Evolutionary conservation across 192 early-diverging fungal genomes (phyloP), one percentile per base, ranked within the genome.

Genomic region (Ambispora gerdemannii): DNA sequence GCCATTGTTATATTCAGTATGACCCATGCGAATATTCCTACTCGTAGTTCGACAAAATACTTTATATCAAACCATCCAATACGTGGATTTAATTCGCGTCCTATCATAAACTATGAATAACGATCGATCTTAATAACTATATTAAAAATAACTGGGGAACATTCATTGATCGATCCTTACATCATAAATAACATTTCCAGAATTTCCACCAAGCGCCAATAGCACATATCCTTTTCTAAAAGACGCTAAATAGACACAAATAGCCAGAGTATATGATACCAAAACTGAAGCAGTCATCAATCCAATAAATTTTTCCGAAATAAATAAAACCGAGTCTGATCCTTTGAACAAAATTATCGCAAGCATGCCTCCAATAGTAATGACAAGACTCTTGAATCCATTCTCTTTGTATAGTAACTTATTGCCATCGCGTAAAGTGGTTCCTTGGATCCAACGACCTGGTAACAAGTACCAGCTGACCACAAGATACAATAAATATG

Each of bases 1-100:
- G 90, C 89, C 77, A 91, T 88, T 43, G 86, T 82, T 24, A 85
- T 74, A 78, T 98, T 92, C 30, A 95, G 75, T 25, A 94, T 50
- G 6, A 88, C 72, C 96, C 95, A 98, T 56, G 91, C 91, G 78
- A 96, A 93, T 56, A 97, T 79, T 0, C 95, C 94, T 4, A 95
- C 95, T 11, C 96, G 86, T 63, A 98, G 84, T 79, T 98, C 96
- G 74, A 87, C 88, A 70, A 98, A 93, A 77, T 81, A 93, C 82
- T 98, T 98, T 75, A 98, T 83, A 70, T 98, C 96, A 59, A 96
- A 86, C 0, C 76, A 58, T 28, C 85, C 84, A 55, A 95, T 77
- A 35, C 95, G 88, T 58, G 96, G 96, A 78, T 98, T 98, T 64
- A 98, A 82, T 76, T 98, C 96, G 67, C 96, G 85, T 8, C 96